phyloP scores from a whole-genome alignment of 2,329 filamentous ascomycete species.

The Ophiobolus disseminans region DNA sequence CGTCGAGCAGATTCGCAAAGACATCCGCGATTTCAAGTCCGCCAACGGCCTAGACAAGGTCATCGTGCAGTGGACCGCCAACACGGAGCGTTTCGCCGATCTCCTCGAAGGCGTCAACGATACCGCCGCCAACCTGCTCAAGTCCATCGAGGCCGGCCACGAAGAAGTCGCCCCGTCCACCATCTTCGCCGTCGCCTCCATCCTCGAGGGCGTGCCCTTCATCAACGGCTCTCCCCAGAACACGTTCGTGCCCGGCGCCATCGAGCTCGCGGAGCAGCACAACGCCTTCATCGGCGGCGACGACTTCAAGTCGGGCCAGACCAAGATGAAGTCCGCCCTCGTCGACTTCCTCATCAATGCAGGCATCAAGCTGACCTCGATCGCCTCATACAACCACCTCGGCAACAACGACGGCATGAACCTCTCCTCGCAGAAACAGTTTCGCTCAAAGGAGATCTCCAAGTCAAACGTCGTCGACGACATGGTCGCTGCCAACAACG shows the following conservation, averaged over 20 bases:
- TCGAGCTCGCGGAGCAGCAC: conserved; percentile 86
- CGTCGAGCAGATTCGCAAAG: conserved; percentile 89
- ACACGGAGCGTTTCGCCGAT: conserved; percentile 96
- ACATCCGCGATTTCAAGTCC: conserved; percentile 94
- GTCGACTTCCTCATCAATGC: conserved; percentile 99
- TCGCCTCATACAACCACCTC: conserved; percentile 98
- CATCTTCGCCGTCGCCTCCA: conserved; percentile 92
- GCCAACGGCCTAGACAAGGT: conserved; percentile 88
- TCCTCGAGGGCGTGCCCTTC: conserved; percentile 88
- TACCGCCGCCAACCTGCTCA: conserved; percentile 91
- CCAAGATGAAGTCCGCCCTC: conserved; percentile 99
- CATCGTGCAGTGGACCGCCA: conserved; percentile 97
- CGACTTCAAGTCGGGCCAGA: conserved; percentile 99
- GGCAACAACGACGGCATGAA: conserved; percentile 99
- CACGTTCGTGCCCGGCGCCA: conserved; percentile 93
- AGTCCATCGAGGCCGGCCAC: conserved; percentile 85
- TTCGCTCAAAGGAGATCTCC: conserved; percentile 99
- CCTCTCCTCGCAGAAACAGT: conserved; percentile 94
- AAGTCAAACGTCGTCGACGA: conserved; percentile 99
- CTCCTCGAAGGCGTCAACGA: conserved; percentile 90
- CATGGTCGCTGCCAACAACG: conserved; percentile 95
- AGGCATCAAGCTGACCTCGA: conserved; percentile 97
- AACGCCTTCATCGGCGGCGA: conserved; percentile 93
- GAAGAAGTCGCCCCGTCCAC: conserved; percentile 94
- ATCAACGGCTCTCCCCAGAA: conserved; percentile 99